These are phyloP conservation scores for Hymenoscyphus scutula DNA, from an alignment of 2,329 filamentous ascomycete species.

Conservation along the genomic window DNA sequence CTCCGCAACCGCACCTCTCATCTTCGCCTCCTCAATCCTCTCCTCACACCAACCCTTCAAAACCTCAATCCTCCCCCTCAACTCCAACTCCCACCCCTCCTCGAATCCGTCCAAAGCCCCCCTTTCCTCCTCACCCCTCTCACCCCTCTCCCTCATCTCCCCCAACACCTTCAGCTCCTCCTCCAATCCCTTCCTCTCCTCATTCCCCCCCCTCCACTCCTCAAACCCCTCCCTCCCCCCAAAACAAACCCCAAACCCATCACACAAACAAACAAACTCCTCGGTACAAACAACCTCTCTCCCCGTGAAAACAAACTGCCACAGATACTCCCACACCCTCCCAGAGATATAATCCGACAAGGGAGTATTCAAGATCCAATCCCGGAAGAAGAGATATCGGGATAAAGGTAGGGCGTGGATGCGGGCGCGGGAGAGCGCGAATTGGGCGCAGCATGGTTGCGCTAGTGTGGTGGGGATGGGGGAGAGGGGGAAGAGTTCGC, in stretches of 20 bases:
- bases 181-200: conserved; percentile 15
- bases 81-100: conserved; percentile 13
- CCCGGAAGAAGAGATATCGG: conserved; percentile 55
- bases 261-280: conserved; percentile 35
- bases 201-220: conserved; percentile 12
- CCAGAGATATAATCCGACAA: conserved; percentile 55
- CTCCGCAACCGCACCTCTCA: conserved; percentile 23
- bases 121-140: conserved; percentile 5
- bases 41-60: conserved; percentile 20
- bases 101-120: conserved; percentile 17
- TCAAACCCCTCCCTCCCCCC: conserved; percentile 30
- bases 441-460: conserved; percentile 62
- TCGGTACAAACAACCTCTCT: conserved; percentile 34
- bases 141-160: conserved; percentile 8
- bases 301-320: conserved; percentile 63
- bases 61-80: conserved; percentile 21
- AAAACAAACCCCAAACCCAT: conserved; percentile 36
- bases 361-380: conserved; percentile 58
- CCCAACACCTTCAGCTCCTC: conserved; percentile 15
- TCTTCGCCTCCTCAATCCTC: conserved; percentile 22
- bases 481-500: conserved; percentile 28
- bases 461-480: conserved; percentile 48
- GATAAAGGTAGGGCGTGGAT: conserved; percentile 47
- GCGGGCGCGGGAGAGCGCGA: conserved; percentile 55
- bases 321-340: conserved; percentile 62